phyloP scores from a whole-genome alignment of 2,329 filamentous ascomycete genomes.

The Amauroascus verrucosus region DNA sequence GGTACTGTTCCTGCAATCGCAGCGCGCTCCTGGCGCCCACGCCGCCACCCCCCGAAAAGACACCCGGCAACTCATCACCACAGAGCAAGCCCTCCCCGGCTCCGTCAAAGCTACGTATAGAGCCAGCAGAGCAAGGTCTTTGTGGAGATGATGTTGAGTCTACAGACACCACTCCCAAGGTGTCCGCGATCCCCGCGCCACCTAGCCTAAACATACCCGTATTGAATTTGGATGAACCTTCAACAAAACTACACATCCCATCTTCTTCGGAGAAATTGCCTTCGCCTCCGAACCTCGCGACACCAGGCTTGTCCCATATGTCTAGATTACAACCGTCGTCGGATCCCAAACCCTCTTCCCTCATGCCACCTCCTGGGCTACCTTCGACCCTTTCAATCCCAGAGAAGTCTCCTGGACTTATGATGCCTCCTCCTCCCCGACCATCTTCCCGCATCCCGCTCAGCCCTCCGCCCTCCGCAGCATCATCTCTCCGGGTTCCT shows the following conservation, averaged over 20 bases:
- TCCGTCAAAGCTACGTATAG: neutral
- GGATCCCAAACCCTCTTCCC: neutral
- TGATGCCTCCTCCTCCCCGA: conserved; percentile 21
- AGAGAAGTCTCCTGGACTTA: conserved; percentile 5
- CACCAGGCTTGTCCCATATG: neutral
- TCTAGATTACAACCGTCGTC: conserved; percentile 9
- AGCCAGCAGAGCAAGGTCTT: neutral
- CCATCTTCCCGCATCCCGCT: conserved; percentile 22
- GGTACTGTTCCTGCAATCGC: neutral
- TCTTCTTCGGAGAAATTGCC: conserved; percentile 10
- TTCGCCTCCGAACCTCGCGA: conserved; percentile 16
- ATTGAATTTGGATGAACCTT: conserved; percentile 24
- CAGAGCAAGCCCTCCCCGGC: neutral
- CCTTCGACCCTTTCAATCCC: neutral
- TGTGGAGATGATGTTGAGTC: conserved; percentile 18
- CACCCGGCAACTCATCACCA: neutral
- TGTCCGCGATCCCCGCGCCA: conserved; percentile 22
- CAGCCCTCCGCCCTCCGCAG: conserved; percentile 27
- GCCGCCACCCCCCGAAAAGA: neutral
- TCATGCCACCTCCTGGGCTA: neutral
- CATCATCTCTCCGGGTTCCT: conserved; percentile 29
- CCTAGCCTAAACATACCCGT: conserved; percentile 24
- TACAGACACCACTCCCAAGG: conserved; percentile 31
- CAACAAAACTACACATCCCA: conserved; percentile 7
- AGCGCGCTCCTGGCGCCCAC: conserved; percentile 3